A percentile compares a stretch with the other conserved stretches of the same genome.
Conservation (phyloP, 176 grass and related monocot genomes). For the Secale cereale region DNA sequence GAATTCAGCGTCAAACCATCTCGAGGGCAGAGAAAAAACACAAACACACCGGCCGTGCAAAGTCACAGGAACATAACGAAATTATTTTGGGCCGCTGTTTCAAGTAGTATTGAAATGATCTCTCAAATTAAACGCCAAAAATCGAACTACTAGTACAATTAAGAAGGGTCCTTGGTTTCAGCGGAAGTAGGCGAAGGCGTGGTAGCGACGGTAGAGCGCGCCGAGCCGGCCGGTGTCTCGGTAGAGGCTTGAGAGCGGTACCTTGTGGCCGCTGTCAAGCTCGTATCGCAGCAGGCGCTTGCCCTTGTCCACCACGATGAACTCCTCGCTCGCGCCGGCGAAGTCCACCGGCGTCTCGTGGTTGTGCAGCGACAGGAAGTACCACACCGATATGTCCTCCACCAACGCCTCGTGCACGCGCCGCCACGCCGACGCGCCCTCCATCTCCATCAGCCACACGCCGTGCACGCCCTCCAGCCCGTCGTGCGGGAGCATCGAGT, state of each 20-base stretch:
- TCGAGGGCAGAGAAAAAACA: no score
- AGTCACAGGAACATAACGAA: no score
- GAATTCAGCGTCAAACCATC: no score
- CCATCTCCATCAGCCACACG: constrained; percentile 17
- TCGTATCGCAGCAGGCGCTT: neutral
- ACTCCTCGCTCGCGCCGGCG: neutral
- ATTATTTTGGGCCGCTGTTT: no score
- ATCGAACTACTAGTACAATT: no score
- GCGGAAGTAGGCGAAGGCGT: neutral
- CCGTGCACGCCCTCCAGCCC: neutral
- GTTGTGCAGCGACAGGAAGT: neutral
- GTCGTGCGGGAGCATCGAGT: neutral
- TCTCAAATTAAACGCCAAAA: no score
- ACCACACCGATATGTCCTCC: neutral
- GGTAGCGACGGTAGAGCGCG: neutral
- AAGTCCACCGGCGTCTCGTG: neutral
- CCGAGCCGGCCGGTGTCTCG: neutral
- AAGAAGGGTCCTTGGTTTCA: neutral
- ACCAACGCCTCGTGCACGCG: neutral
- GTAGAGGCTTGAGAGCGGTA: neutral
- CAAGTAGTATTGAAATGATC: no score
- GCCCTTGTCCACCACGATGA: neutral
- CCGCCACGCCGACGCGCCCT: neutral
- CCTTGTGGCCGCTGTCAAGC: neutral
- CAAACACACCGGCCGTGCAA: no score